Base-by-base conservation (phyloP, 2,329 filamentous ascomycete genomes). In the Alternaria brassicicola region DNA sequence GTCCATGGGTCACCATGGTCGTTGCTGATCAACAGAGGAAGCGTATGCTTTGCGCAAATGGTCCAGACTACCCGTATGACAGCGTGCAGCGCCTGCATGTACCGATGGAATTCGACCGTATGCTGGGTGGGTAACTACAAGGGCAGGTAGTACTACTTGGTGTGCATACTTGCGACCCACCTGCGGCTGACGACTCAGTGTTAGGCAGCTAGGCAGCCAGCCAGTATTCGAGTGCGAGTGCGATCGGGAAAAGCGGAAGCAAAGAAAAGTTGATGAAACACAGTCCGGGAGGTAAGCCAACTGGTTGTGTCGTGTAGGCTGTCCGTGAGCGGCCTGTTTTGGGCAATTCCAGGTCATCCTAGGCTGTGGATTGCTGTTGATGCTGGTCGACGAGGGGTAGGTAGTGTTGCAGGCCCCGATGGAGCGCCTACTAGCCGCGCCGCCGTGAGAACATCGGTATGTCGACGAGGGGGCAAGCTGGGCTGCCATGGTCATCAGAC, bases 211-310 rank as follows among this genome's bases (percentile, higher is more conserved):
- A 57, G 62, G 59, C 61, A 60, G 53, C 57, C 61, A 60, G 53
- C 57, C 21, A 53, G 21, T 46, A 23, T 33, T 52, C 57, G 43
- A 57, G 38, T 51, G 52, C 54, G 47, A 57, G 50, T 58, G 55
- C 55, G 54, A 61, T 59, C 65, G 62, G 66, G 52, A 66, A 62
- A 52, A 47, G 46, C 62, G 62, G 63, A 59, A 61, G 55, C 50
- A 59, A 30, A 47, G 48, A 55, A 59, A 56, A 52, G 47, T 35
- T 38, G 50, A 58, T 65, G 65, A 68, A 68, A 65, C 63, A 41
- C 54, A 41, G n/a, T 35, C 52, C 49, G 50, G 56, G 62, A 60
- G 59, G 36, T 47, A 19, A 52, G 50, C 47, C 48, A 63, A 56
- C 59, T 55, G 60, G 62, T 55, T 45, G 51, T 60, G 60, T 63